Evolutionary conservation across 441 rosid genomes (phyloP).

Genomic region (Gossypium davidsonii): DNA sequence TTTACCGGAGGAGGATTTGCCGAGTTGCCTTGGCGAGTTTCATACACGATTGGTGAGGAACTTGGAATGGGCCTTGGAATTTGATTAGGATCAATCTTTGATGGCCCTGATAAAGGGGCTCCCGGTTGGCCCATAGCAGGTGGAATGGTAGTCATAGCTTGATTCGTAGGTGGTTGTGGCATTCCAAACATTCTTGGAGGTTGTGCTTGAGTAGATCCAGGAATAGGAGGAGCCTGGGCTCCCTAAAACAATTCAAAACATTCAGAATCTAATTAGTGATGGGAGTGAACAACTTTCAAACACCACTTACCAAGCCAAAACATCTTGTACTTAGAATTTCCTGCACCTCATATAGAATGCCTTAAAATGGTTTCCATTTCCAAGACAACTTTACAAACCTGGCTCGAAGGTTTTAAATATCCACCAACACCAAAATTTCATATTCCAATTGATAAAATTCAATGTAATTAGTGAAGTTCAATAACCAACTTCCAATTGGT

Average conservation of each 20-base stretch:
- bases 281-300: neutral
- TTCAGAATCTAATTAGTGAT: conserved; percentile 11
- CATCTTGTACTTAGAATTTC: neutral
- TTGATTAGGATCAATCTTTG: conserved; percentile 50
- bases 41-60: conserved; percentile 37
- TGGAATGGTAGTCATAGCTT: conserved; percentile 39
- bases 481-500: neutral
- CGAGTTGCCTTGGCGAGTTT: conserved; percentile 50
- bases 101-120: conserved; percentile 33
- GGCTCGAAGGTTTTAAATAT: neutral
- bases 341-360: neutral
- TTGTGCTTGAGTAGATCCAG: conserved; percentile 37
- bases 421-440: neutral
- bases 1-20: conserved; percentile 60
- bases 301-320: neutral
- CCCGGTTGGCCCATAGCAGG: conserved; percentile 48
- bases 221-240: conserved; percentile 29
- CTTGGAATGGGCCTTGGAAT: conserved; percentile 55
- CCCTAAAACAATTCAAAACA: conserved; percentile 31
- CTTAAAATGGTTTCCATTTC: neutral
- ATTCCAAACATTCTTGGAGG: conserved; percentile 46
- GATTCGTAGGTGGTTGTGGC: conserved; percentile 43
- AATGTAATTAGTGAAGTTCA: neutral
- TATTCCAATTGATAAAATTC: neutral
- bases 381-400: neutral